phyloP scores from a whole-genome alignment of 352 stramenopile genomes.

The Pythium coloratum region DNA sequence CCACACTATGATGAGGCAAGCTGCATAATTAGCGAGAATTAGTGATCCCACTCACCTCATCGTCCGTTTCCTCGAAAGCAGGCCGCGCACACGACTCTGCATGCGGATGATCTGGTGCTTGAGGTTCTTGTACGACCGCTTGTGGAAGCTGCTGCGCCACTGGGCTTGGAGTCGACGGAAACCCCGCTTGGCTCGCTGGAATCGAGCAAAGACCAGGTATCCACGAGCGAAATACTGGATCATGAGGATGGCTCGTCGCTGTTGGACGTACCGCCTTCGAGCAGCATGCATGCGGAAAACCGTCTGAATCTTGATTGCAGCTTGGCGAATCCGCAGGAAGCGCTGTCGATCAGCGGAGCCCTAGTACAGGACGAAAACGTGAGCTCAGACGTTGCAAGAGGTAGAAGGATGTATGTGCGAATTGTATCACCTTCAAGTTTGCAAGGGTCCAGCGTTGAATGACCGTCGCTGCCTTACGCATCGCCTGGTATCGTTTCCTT shows the following conservation, averaged over 20 bases:
- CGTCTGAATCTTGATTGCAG: constrained; percentile 48
- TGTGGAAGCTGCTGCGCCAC: constrained; percentile 66
- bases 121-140: constrained; percentile 59
- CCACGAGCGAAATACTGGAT: constrained; percentile 45
- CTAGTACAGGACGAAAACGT: constrained; percentile 12
- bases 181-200: constrained; percentile 43
- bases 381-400: not conserved
- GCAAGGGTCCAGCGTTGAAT: constrained; percentile 62
- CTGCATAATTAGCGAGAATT: not conserved
- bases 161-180: constrained; percentile 63
- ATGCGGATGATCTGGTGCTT: constrained; percentile 61
- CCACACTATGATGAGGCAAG: not conserved
- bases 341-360: constrained; percentile 31
- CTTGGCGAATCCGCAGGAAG: constrained; percentile 34
- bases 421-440: constrained; percentile 44
- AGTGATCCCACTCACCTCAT: constrained; percentile 35
- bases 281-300: constrained; percentile 37
- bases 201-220: constrained; percentile 48
- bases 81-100: constrained; percentile 62
- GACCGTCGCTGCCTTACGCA: constrained; percentile 36
- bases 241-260: constrained; percentile 20
- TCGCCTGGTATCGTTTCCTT: constrained; percentile 46
- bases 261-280: constrained; percentile 28
- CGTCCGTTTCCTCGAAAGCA: constrained; percentile 58
- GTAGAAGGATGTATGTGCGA: too few relatives aligned